phyloP scores from a whole-genome alignment of 2,329 filamentous ascomycete genomes.

The Apiospora hydei region DNA sequence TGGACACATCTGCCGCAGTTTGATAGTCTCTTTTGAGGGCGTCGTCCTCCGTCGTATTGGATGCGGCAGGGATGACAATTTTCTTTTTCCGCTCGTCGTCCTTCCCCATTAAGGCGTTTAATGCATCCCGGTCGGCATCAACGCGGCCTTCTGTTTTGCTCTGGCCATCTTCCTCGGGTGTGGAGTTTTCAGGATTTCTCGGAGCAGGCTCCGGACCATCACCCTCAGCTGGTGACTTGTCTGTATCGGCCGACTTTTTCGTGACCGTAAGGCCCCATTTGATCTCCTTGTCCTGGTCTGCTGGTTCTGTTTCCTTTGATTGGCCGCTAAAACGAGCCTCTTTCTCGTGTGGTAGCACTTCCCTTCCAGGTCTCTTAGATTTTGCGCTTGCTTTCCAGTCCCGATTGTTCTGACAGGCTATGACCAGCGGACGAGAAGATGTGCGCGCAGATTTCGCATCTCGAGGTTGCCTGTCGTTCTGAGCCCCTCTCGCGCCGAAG shows the following conservation, averaged over 20 bases:
- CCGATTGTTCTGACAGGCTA: constrained; percentile 41
- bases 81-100: constrained; percentile 50
- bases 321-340: constrained; percentile 15
- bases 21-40: constrained; percentile 75
- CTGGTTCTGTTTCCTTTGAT: constrained; percentile 36
- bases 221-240: constrained; percentile 29
- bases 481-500: constrained; percentile 39
- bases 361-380: constrained; percentile 32
- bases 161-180: constrained; percentile 26
- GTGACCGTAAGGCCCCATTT: constrained; percentile 47
- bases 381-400: constrained; percentile 45
- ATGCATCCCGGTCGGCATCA: constrained; percentile 60
- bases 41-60: constrained; percentile 63
- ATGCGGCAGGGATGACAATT: constrained; percentile 56
- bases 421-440: constrained; percentile 35
- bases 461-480: constrained; percentile 32
- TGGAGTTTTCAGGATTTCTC: constrained; percentile 25
- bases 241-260: constrained; percentile 35
- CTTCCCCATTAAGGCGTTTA: constrained; percentile 71
- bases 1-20: constrained; percentile 76
- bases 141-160: constrained; percentile 23
- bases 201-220: constrained; percentile 25
- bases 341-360: constrained; percentile 19
- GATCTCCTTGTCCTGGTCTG: constrained; percentile 45
- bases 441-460: constrained; percentile 28